Percentiles rank a stretch among this genome's conserved stretches.
Evolutionary conservation across 1,284 basidiomycete genomes (phyloP).

Genomic region (Trichosporon ovoides): DNA sequence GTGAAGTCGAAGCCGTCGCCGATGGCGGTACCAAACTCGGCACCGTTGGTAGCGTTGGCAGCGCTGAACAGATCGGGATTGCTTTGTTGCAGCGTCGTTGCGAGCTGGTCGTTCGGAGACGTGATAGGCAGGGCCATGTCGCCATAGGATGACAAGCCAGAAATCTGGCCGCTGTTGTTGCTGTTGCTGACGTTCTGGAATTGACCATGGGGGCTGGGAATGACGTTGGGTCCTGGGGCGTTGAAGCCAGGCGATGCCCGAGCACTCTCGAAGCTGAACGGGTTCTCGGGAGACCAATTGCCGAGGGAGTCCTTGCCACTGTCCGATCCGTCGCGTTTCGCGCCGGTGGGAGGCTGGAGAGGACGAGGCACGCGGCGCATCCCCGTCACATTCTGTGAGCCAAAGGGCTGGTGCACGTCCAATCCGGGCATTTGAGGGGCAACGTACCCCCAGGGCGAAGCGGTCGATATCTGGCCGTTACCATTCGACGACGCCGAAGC

Average conservation of each 20-base stretch:
- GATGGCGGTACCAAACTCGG: conserved; percentile 30
- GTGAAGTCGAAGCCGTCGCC: conserved; percentile 41
- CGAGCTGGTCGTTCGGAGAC: conserved; percentile 1
- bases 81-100: background rate
- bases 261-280: conserved; percentile 19
- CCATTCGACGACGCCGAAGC: conserved; percentile 15
- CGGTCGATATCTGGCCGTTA: conserved; percentile 12
- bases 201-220: background rate
- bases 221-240: background rate
- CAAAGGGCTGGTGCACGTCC: conserved; percentile 49
- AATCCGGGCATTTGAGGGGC: conserved; percentile 47
- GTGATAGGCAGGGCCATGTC: conserved; percentile 3
- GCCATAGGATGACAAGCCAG: background rate
- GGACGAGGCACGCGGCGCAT: conserved; percentile 31
- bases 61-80: background rate
- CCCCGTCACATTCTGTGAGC: conserved; percentile 4
- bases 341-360: conserved; percentile 34
- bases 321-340: conserved; percentile 1
- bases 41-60: background rate
- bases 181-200: conserved; percentile 5
- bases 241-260: conserved; percentile 12
- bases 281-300: conserved; percentile 20
- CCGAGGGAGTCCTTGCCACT: background rate
- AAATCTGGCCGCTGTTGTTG: conserved; percentile 8
- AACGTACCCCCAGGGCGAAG: conserved; percentile 46